A percentile compares a stretch with the other conserved stretches of the same genome.
Evolutionary conservation across 352 stramenopile genomes (phyloP).

Genomic region (Pythium folliculosum): DNA sequence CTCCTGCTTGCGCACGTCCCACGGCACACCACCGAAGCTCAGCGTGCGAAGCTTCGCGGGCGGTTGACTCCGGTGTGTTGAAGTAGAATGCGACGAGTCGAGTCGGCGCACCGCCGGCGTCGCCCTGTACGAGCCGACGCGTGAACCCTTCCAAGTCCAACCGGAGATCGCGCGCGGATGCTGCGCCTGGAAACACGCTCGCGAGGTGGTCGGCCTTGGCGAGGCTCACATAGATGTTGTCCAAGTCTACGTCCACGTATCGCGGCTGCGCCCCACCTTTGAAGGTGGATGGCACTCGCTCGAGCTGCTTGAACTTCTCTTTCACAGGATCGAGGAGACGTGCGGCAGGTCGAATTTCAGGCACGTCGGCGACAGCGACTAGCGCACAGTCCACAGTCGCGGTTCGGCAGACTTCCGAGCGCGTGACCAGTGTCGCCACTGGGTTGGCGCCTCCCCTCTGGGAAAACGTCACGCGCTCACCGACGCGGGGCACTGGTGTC

Average conservation of each 20-base stretch:
- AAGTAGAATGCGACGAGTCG: constrained; percentile 34
- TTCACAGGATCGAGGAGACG: background rate
- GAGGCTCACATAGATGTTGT: constrained; percentile 39
- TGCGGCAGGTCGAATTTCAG: background rate
- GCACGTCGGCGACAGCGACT: background rate
- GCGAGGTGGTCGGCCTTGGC: constrained; percentile 34
- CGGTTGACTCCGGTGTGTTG: constrained; percentile 33
- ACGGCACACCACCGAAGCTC: constrained; percentile 25
- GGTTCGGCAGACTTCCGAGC: background rate
- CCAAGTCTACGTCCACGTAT: constrained; percentile 46
- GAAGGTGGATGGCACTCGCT: background rate
- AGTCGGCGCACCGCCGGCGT: constrained; percentile 12
- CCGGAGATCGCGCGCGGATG: constrained; percentile 31
- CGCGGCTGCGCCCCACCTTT: constrained; percentile 17
- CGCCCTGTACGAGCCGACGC: constrained; percentile 24
- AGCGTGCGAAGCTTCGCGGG: constrained; percentile 10
- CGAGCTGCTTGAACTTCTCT: constrained; percentile 2
- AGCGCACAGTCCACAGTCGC: background rate
- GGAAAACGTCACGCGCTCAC: constrained; percentile 2
- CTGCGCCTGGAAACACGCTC: constrained; percentile 28
- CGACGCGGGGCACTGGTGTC: background rate
- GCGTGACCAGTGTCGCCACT: background rate
- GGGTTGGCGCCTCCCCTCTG: background rate
- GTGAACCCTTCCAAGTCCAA: constrained; percentile 41
- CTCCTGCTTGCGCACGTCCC: constrained; percentile 35